Evolutionary conservation across 805 yeast genomes (phyloP).

Genomic region (Kuraishia cidri): DNA sequence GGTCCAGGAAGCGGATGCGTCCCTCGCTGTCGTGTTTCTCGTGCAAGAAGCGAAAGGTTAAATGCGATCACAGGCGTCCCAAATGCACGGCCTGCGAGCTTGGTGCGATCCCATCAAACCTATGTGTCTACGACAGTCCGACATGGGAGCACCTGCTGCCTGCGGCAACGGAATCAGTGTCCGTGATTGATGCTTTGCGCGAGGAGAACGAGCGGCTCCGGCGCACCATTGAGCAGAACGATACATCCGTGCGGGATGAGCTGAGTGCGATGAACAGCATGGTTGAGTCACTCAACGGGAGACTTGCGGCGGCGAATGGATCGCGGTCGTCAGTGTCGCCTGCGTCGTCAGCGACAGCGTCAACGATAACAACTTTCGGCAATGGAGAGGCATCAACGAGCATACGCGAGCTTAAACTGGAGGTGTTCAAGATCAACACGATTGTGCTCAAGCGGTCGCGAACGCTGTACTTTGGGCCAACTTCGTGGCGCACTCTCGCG

Average conservation of each 20-base stretch:
- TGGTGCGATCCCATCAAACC: slow-evolving; percentile 7
- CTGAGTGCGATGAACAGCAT: neutral
- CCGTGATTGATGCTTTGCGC: slow-evolving; percentile 3
- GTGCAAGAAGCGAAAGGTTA: slow-evolving; percentile 41
- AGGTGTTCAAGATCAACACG: slow-evolving; percentile 5
- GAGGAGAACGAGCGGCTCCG: slow-evolving; percentile 3
- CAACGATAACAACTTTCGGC: neutral
- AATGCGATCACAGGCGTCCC: slow-evolving; percentile 34
- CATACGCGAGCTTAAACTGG: slow-evolving; percentile 5
- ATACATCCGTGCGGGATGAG: neutral
- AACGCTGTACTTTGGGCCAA: slow-evolving; percentile 6
- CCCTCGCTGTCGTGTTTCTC: slow-evolving; percentile 29
- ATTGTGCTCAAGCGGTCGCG: slow-evolving; percentile 7
- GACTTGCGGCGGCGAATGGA: slow-evolving; percentile 6
- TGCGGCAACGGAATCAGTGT: neutral
- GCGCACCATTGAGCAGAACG: neutral
- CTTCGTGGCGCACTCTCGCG: slow-evolving; percentile 6
- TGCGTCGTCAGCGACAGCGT: slow-evolving; percentile 1
- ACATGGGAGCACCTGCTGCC: slow-evolving; percentile 1
- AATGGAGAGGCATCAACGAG: neutral
- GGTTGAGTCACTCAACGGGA: neutral
- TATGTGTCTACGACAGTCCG: slow-evolving; percentile 15
- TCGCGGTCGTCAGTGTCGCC: slow-evolving; percentile 6
- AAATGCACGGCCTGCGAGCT: slow-evolving; percentile 30
- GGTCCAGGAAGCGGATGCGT: slow-evolving; percentile 39